A percentile compares a stretch with the other conserved stretches of the same genome.
Conservation (phyloP, 139 green algal species). For the Micractinium sp. region DNA sequence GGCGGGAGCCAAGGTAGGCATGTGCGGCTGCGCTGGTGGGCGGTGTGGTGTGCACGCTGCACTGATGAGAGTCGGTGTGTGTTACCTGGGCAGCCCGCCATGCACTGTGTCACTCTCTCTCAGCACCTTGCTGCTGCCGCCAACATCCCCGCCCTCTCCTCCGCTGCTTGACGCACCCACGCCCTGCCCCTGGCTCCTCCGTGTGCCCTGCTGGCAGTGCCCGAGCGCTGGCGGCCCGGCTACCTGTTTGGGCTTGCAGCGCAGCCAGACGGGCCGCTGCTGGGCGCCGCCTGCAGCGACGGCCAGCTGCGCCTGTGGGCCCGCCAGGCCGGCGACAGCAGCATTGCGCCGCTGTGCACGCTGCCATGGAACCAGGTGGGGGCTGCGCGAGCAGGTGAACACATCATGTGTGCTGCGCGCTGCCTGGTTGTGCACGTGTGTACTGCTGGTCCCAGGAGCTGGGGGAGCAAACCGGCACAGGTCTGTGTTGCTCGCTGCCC, state of each 20-base stretch:
- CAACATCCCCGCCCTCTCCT: no score
- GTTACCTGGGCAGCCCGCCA: no score
- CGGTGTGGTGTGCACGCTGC: no score
- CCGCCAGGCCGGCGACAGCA: background rate
- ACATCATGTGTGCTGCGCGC: background rate
- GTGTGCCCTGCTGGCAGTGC: background rate
- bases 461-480: no score
- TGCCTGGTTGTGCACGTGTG: background rate
- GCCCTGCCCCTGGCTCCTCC: background rate
- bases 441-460: no score
- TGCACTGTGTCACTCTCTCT: no score
- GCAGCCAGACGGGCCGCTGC: constrained; percentile 10
- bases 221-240: constrained; percentile 20
- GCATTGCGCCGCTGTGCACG: constrained; percentile 13
- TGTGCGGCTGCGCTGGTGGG: background rate
- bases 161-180: no score
- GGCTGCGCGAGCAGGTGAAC: background rate
- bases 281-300: constrained; percentile 32
- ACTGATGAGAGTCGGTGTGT: no score
- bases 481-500: no score
- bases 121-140: no score
- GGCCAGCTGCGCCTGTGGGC: constrained; percentile 25
- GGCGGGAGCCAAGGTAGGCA: background rate
- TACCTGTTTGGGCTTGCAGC: constrained; percentile 12
- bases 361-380: constrained; percentile 26